Conservation (phyloP, 116 monocot species). For the Iris pallida region DNA sequence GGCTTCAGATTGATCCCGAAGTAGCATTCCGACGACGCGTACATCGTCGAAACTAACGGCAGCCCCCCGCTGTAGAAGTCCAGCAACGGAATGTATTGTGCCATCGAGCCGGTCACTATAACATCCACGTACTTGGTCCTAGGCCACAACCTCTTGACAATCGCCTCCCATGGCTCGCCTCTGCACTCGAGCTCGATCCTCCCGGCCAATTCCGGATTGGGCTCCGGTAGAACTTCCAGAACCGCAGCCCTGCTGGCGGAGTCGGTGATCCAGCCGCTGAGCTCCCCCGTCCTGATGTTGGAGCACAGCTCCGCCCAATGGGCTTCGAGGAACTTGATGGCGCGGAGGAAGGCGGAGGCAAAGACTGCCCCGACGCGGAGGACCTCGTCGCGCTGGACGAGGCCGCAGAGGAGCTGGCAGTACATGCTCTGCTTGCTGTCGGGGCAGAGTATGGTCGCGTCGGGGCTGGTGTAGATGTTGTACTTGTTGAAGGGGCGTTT, state of each 20-base stretch:
- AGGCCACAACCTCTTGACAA: constrained; percentile 37
- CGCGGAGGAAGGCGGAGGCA: constrained; percentile 78
- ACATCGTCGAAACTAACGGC: constrained; percentile 52
- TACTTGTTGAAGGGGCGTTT: constrained; percentile 40
- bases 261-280: constrained; percentile 27
- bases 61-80: constrained; percentile 42
- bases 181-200: constrained; percentile 20
- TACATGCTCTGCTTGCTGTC: constrained; percentile 77
- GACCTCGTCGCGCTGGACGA: constrained; percentile 50
- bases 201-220: constrained; percentile 31
- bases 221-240: constrained; percentile 8
- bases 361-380: constrained; percentile 83
- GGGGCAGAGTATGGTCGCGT: constrained; percentile 54
- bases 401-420: constrained; percentile 70
- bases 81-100: constrained; percentile 47
- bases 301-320: constrained; percentile 43
- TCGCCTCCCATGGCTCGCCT: constrained; percentile 30
- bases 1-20: constrained; percentile 49
- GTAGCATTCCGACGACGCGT: constrained; percentile 54
- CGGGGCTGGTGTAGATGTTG: constrained; percentile 66
- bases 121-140: constrained; percentile 42
- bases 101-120: constrained; percentile 52
- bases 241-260: constrained; percentile 20
- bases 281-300: constrained; percentile 32
- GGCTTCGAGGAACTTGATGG: constrained; percentile 54